These are phyloP conservation scores for Saposhnikovia divaricata DNA, from an alignment of 129 eudicot genomes.

Conservation along the genomic window DNA sequence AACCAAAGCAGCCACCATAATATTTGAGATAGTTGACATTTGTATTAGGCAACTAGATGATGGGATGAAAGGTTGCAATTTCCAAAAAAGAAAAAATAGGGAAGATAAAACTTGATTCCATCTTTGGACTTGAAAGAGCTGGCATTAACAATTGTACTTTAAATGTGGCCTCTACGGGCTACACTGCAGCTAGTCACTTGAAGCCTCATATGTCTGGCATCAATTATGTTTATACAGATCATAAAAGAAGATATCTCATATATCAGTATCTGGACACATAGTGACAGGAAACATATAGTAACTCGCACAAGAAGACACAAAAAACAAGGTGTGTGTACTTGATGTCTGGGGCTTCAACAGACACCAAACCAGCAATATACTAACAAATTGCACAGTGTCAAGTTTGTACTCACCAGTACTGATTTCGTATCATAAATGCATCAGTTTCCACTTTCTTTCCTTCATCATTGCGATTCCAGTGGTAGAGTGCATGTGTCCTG, in stretches of 20 bases:
- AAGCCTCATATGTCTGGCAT: background rate
- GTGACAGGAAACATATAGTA: background rate
- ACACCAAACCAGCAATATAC: background rate
- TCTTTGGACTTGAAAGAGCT: background rate
- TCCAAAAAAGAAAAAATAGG: background rate
- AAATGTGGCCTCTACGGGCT: background rate
- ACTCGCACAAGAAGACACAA: background rate
- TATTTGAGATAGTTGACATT: background rate
- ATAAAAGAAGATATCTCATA: background rate
- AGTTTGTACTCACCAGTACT: constrained; percentile 59
- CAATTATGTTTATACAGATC: background rate
- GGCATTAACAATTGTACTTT: background rate
- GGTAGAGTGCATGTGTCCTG: constrained; percentile 83
- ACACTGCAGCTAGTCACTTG: background rate
- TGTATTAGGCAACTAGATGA: background rate
- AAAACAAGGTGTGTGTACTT: background rate
- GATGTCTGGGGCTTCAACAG: background rate
- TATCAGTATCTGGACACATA: background rate
- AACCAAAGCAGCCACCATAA: background rate
- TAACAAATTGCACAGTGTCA: background rate
- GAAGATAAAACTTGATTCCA: background rate
- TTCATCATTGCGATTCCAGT: constrained; percentile 92
- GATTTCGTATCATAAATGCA: constrained; percentile 59
- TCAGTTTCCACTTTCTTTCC: constrained; percentile 73
- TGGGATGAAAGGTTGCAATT: background rate